Evolutionary conservation across 1,284 basidiomycete genomes (phyloP).

Genomic region (Irpex lacteus): DNA sequence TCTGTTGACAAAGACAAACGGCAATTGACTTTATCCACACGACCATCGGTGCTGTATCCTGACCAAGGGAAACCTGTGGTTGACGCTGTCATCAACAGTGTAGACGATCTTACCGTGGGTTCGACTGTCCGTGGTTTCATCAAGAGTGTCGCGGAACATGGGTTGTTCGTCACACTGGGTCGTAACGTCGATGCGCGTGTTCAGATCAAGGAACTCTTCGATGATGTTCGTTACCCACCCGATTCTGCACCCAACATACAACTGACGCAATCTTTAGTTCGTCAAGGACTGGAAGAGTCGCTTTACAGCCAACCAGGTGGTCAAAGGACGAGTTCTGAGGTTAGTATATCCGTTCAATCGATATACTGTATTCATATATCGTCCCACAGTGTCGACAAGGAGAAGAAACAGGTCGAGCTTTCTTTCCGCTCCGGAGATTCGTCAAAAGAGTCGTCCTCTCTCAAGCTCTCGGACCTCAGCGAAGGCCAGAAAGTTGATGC

Average conservation of each 20-base stretch:
- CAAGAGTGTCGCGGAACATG: slow-evolving; percentile 83
- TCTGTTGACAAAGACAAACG: slow-evolving; percentile 64
- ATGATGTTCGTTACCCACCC: slow-evolving; percentile 57
- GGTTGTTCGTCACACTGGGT: slow-evolving; percentile 89
- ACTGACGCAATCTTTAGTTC: slow-evolving; percentile 48
- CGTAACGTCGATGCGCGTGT: slow-evolving; percentile 85
- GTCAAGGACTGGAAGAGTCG: slow-evolving; percentile 93
- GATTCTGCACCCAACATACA: neutral
- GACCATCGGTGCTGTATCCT: slow-evolving; percentile 66
- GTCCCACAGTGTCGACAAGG: slow-evolving; percentile 55
- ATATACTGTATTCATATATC: neutral
- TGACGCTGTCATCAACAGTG: slow-evolving; percentile 69
- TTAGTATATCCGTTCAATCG: slow-evolving; percentile 29
- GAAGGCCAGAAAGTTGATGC: slow-evolving; percentile 79
- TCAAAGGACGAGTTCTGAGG: slow-evolving; percentile 83
- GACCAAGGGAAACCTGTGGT: slow-evolving; percentile 45
- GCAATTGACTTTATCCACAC: slow-evolving; percentile 76
- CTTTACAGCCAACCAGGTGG: slow-evolving; percentile 82
- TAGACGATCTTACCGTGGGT: slow-evolving; percentile 72
- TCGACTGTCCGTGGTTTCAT: slow-evolving; percentile 84
- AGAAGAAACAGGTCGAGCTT: slow-evolving; percentile 83
- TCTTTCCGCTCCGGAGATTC: slow-evolving; percentile 69
- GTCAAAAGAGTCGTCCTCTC: slow-evolving; percentile 38
- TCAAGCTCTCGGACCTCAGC: slow-evolving; percentile 57
- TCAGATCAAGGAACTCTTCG: slow-evolving; percentile 92